Evolutionary conservation across 176 grass and related monocot genomes (phyloP).

Genomic region (Phoenix dactylifera): DNA sequence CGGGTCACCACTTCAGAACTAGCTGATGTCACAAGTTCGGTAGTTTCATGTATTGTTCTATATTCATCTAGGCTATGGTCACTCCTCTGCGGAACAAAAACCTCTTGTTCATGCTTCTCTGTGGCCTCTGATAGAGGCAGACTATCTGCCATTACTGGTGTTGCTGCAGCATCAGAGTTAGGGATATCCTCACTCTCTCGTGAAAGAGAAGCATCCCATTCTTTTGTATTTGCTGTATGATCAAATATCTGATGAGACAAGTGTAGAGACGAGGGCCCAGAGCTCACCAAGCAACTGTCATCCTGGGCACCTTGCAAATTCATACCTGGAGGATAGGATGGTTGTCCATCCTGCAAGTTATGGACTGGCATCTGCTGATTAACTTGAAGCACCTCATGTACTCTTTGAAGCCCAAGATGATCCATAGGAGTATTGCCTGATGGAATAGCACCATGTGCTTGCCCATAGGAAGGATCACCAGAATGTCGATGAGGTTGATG

Average conservation of each 20-base stretch:
- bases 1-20: slow-evolving; percentile 17
- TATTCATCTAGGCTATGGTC: slow-evolving; percentile 8
- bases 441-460: slow-evolving; percentile 26
- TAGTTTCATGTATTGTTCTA: slow-evolving; percentile 13
- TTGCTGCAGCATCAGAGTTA: slow-evolving; percentile 6
- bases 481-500: slow-evolving; percentile 29
- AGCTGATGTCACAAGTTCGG: neutral
- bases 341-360: slow-evolving; percentile 25
- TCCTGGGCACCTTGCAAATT: slow-evolving; percentile 25
- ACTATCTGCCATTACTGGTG: slow-evolving; percentile 22
- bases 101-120: slow-evolving; percentile 10
- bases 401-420: slow-evolving; percentile 33
- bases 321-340: slow-evolving; percentile 30
- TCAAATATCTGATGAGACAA: slow-evolving; percentile 36
- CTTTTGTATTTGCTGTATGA: slow-evolving; percentile 30
- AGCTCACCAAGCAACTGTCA: slow-evolving; percentile 26
- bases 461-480: slow-evolving; percentile 40
- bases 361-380: slow-evolving; percentile 34
- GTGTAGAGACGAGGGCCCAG: slow-evolving; percentile 16
- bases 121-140: slow-evolving; percentile 8
- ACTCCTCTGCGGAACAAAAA: slow-evolving; percentile 3
- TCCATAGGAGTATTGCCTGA: slow-evolving; percentile 35
- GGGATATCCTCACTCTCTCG: slow-evolving; percentile 21
- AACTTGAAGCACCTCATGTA: slow-evolving; percentile 45
- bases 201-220: slow-evolving; percentile 15